These are phyloP conservation scores for Suillus hirtellus DNA, from an alignment of 768 basidiomycete genomes.

Conservation along the genomic window DNA sequence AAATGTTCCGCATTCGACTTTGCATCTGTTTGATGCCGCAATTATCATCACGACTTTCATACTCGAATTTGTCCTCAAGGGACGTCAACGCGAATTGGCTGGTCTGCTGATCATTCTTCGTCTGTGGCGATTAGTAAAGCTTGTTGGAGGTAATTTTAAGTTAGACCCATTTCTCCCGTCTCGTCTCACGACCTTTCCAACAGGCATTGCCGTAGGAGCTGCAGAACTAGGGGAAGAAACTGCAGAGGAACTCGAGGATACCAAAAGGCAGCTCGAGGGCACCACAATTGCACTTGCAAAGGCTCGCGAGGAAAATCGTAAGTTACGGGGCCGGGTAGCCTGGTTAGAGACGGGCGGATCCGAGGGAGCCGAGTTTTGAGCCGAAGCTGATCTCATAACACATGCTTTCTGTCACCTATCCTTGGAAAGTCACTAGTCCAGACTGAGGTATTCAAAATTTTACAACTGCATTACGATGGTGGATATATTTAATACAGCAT, in stretches of 20 bases:
- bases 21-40: conserved; percentile 76
- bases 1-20: conserved; percentile 48
- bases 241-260: conserved; percentile 48
- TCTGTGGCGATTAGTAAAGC: conserved; percentile 78
- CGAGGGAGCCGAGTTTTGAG: conserved; percentile 33
- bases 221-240: conserved; percentile 66
- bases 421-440: background rate
- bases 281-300: conserved; percentile 44
- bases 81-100: conserved; percentile 69
- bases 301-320: conserved; percentile 54
- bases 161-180: background rate
- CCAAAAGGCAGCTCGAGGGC: conserved; percentile 48
- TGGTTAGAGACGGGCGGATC: conserved; percentile 36
- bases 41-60: conserved; percentile 74
- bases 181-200: conserved; percentile 11
- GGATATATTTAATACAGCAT: conserved; percentile 4
- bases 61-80: conserved; percentile 68
- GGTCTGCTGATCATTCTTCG: conserved; percentile 71
- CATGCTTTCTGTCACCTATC: conserved; percentile 9
- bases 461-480: conserved; percentile 5
- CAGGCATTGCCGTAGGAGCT: conserved; percentile 76
- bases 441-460: conserved; percentile 1
- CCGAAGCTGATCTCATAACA: conserved; percentile 6
- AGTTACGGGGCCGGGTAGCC: conserved; percentile 44
- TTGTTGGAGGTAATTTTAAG: conserved; percentile 53